phyloP scores from a whole-genome alignment of 805 yeast genomes.

The Komagataella phaffii region DNA sequence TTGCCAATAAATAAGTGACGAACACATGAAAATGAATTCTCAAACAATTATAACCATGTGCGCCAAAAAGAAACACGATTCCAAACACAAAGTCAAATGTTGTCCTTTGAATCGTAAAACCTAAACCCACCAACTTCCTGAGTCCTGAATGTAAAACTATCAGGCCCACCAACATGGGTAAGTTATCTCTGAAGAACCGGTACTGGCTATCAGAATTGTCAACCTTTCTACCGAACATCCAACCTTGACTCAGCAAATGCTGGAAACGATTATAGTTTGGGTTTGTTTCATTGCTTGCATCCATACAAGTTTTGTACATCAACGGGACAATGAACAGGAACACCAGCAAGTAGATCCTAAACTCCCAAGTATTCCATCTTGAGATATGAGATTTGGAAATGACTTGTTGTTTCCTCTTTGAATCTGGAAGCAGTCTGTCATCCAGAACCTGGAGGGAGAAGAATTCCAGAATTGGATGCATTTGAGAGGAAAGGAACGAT shows the following conservation, averaged over 20 bases:
- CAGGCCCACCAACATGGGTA: slow-evolving; percentile 45
- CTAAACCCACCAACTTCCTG: slow-evolving; percentile 24
- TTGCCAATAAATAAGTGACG: slow-evolving; percentile 38
- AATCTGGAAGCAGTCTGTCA: slow-evolving; percentile 30
- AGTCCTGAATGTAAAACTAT: slow-evolving; percentile 38
- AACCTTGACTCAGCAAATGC: slow-evolving; percentile 59
- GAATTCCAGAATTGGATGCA: slow-evolving; percentile 13
- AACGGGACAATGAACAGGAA: slow-evolving; percentile 66
- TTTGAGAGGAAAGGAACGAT: neutral
- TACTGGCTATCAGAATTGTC: slow-evolving; percentile 92
- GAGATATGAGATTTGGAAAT: slow-evolving; percentile 23
- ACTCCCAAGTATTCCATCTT: slow-evolving; percentile 71
- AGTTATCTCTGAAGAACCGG: slow-evolving; percentile 72
- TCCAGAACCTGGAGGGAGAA: slow-evolving; percentile 40
- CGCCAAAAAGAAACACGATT: slow-evolving; percentile 45
- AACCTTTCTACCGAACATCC: slow-evolving; percentile 83
- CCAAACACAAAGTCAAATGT: slow-evolving; percentile 71
- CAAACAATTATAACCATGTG: slow-evolving; percentile 69
- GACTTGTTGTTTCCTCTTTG: slow-evolving; percentile 16
- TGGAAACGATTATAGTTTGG: slow-evolving; percentile 57
- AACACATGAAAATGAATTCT: slow-evolving; percentile 47
- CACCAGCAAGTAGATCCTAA: slow-evolving; percentile 47
- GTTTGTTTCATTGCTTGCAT: slow-evolving; percentile 62
- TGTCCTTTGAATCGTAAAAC: slow-evolving; percentile 23
- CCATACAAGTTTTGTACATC: slow-evolving; percentile 73